A percentile compares a stretch with the other conserved stretches of the same genome.
Conservation (phyloP, 106 monocot genomes). For the Iris macrosiphon region DNA sequence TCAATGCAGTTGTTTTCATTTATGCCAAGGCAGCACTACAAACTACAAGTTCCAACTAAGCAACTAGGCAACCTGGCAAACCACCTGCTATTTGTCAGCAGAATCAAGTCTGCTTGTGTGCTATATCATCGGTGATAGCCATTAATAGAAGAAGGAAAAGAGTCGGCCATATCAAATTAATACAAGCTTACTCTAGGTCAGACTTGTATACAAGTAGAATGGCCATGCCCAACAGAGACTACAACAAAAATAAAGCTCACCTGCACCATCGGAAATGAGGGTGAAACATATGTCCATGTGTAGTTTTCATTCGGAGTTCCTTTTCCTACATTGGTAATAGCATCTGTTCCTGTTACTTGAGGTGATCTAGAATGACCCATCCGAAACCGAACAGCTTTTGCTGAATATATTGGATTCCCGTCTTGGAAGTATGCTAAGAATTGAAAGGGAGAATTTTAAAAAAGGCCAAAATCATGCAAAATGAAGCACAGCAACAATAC, state of each 20-base stretch:
- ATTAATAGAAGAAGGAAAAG: too few relatives aligned
- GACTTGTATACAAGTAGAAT: too few relatives aligned
- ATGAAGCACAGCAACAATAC: slow-evolving; percentile 1
- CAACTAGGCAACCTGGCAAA: too few relatives aligned
- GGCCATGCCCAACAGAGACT: background rate
- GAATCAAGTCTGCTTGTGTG: too few relatives aligned
- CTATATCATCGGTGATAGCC: too few relatives aligned
- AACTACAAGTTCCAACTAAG: too few relatives aligned
- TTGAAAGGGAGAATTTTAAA: slow-evolving; percentile 6
- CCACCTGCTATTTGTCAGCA: too few relatives aligned
- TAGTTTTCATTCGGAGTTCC: slow-evolving; percentile 17
- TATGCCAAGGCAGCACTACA: too few relatives aligned
- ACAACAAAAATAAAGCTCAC: slow-evolving; percentile 14
- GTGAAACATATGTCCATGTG: slow-evolving; percentile 65
- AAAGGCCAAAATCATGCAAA: background rate
- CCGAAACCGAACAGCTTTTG: slow-evolving; percentile 55
- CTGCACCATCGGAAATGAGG: slow-evolving; percentile 59
- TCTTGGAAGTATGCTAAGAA: slow-evolving; percentile 53
- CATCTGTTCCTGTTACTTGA: background rate
- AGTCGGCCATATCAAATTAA: too few relatives aligned
- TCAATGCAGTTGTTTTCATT: too few relatives aligned
- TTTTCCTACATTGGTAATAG: too few relatives aligned
- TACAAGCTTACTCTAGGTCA: too few relatives aligned
- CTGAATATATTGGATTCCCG: slow-evolving; percentile 64
- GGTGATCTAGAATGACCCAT: slow-evolving; percentile 33